A percentile compares a stretch with the other conserved stretches of the same genome.
Evolutionary conservation across 768 basidiomycete species (phyloP).

Genomic region (Hydnum rufescens): DNA sequence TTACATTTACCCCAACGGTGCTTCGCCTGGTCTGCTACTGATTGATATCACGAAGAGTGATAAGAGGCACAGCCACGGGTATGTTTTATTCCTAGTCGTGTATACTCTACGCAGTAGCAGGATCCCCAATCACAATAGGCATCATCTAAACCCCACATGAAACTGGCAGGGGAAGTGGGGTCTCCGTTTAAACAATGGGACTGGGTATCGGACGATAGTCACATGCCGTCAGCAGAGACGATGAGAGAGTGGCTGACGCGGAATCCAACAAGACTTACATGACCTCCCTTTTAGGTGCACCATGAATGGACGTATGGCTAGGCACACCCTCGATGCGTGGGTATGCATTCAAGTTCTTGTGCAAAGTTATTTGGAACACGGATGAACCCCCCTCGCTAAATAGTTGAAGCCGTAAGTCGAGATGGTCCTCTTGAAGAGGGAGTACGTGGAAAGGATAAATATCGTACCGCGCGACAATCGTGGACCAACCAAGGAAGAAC

Average conservation of each 20-base stretch:
- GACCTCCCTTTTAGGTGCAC: slow-evolving; percentile 3
- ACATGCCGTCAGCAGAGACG: neutral
- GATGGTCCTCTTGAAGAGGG: neutral
- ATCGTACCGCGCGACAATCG: slow-evolving; percentile 28
- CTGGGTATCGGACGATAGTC: neutral
- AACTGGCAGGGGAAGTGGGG: neutral
- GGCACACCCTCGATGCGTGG: slow-evolving; percentile 74
- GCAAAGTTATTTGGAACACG: slow-evolving; percentile 92
- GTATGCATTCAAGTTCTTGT: slow-evolving; percentile 96
- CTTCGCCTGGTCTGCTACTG: no score
- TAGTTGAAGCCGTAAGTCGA: no score
- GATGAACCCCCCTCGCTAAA: slow-evolving; percentile 77
- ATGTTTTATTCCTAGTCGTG: no score
- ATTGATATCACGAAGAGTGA: no score
- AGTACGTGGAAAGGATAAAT: neutral
- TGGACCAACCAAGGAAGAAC: slow-evolving; percentile 87
- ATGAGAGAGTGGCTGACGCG: neutral
- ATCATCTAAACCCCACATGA: no score
- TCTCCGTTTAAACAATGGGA: neutral
- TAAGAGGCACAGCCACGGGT: no score
- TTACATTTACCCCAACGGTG: no score
- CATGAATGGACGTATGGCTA: slow-evolving; percentile 31
- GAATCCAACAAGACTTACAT: neutral
- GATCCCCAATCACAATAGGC: no score
- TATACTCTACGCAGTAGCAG: no score